Percentiles rank a stretch among this genome's conserved stretches.
phyloP scores from a whole-genome alignment of 2,329 filamentous ascomycete species.

The Triangularia verruculosa region DNA sequence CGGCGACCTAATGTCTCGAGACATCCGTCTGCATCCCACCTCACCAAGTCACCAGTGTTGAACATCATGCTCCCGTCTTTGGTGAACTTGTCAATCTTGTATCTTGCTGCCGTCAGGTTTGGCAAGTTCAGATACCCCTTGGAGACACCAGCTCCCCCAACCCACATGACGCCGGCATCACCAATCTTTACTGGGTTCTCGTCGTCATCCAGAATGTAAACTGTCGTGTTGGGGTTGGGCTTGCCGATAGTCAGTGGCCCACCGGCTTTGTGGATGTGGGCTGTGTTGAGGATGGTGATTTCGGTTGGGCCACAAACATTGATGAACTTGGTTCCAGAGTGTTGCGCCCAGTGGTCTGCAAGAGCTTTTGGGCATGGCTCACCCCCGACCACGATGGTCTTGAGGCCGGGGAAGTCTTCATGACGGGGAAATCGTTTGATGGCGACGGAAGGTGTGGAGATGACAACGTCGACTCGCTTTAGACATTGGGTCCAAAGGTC shows the following conservation, averaged over 20 bases:
- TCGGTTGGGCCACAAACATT: conserved; percentile 61
- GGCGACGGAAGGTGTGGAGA: conserved; percentile 55
- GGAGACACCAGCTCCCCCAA: conserved; percentile 53
- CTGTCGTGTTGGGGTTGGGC: conserved; percentile 55
- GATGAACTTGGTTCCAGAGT: conserved; percentile 43
- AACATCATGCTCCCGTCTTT: conserved; percentile 54
- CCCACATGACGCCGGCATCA: conserved; percentile 53
- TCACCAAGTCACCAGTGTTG: conserved; percentile 58
- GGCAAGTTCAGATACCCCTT: conserved; percentile 54
- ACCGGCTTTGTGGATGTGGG: conserved; percentile 48
- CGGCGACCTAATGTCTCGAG: conserved; percentile 54
- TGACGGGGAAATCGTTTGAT: conserved; percentile 44
- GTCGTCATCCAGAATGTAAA: conserved; percentile 52
- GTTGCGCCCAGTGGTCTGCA: conserved; percentile 54
- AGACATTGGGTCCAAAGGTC: conserved; percentile 46
- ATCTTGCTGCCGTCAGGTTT: conserved; percentile 48
- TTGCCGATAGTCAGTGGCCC: conserved; percentile 50
- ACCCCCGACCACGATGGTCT: conserved; percentile 52
- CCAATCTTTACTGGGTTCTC: conserved; percentile 45
- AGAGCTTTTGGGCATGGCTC: conserved; percentile 41
- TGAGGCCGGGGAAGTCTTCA: conserved; percentile 48
- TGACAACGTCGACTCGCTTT: conserved; percentile 49
- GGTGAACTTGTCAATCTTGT: conserved; percentile 49
- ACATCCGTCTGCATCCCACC: conserved; percentile 51
- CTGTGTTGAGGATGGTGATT: conserved; percentile 58